Conservation (phyloP, 2,329 filamentous ascomycete species). For the Colletotrichum salicis region DNA sequence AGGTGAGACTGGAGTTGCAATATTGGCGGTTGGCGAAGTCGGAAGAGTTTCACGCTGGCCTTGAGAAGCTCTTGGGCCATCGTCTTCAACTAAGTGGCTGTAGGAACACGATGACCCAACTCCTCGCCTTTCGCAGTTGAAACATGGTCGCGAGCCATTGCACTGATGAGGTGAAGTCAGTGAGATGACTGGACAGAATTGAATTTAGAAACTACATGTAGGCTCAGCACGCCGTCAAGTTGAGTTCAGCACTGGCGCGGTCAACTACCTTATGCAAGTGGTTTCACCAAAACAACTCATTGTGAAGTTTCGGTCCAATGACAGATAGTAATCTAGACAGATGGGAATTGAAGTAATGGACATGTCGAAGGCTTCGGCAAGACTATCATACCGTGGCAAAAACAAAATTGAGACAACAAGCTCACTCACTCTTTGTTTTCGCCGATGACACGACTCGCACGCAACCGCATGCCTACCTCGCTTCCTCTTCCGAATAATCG, state of each 20-base stretch:
- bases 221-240: neutral
- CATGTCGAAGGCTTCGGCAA: neutral
- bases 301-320: neutral
- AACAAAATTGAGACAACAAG: neutral
- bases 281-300: neutral
- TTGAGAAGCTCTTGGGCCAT: neutral
- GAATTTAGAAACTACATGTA: too few relatives aligned
- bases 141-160: constrained; percentile 30
- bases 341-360: neutral
- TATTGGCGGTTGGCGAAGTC: neutral
- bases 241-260: neutral
- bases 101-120: constrained; percentile 19
- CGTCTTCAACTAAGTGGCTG: constrained; percentile 15
- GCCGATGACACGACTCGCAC: constrained; percentile 35
- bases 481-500: constrained; percentile 26
- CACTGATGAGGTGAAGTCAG: constrained; percentile 4
- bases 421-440: constrained; percentile 30
- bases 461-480: constrained; percentile 30
- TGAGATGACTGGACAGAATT: neutral
- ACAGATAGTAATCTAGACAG: neutral
- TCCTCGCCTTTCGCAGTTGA: constrained; percentile 30
- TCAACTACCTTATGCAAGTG: neutral
- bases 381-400: neutral
- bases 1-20: constrained; percentile 10
- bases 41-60: neutral